These are phyloP conservation scores for Hypoxylon sp. DNA, from an alignment of 2,329 filamentous ascomycete genomes.

Conservation along the genomic window DNA sequence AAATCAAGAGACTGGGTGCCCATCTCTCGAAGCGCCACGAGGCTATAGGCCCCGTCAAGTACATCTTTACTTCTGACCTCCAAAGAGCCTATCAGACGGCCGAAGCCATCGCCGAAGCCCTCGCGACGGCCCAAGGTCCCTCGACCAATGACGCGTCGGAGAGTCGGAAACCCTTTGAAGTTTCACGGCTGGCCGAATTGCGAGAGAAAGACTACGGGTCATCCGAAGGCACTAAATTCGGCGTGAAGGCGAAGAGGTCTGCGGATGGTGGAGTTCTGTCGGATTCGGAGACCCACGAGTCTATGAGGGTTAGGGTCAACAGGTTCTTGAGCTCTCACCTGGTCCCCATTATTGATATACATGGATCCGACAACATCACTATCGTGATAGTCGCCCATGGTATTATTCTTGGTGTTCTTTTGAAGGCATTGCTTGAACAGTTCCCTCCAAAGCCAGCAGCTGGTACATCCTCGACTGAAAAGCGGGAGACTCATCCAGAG, in stretches of 20 bases:
- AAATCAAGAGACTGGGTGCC: constrained; percentile 78
- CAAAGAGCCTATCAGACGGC: constrained; percentile 81
- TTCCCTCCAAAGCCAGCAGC: constrained; percentile 57
- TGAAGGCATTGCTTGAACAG: constrained; percentile 72
- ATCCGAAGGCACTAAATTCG: constrained; percentile 76
- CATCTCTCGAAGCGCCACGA: constrained; percentile 65
- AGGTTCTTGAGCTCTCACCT: constrained; percentile 77
- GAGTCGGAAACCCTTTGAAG: constrained; percentile 44
- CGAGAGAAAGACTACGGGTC: constrained; percentile 83
- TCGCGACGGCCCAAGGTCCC: constrained; percentile 68
- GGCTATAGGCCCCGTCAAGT: constrained; percentile 61
- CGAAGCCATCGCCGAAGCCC: constrained; percentile 72
- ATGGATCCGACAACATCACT: constrained; percentile 53
- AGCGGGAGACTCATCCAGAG: constrained; percentile 34
- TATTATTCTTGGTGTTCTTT: constrained; percentile 80
- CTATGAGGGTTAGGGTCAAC: constrained; percentile 75
- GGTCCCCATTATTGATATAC: constrained; percentile 65
- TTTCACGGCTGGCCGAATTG: constrained; percentile 65
- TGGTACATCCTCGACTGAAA: constrained; percentile 39
- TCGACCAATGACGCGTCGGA: constrained; percentile 5
- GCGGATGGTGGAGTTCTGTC: constrained; percentile 57
- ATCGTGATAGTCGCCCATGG: constrained; percentile 86
- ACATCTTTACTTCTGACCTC: constrained; percentile 84
- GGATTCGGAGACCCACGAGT: constrained; percentile 73
- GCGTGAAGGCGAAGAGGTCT: constrained; percentile 50